Evolutionary conservation across 768 basidiomycete genomes (phyloP).

Genomic region (Lactifluus hygrophoroides): DNA sequence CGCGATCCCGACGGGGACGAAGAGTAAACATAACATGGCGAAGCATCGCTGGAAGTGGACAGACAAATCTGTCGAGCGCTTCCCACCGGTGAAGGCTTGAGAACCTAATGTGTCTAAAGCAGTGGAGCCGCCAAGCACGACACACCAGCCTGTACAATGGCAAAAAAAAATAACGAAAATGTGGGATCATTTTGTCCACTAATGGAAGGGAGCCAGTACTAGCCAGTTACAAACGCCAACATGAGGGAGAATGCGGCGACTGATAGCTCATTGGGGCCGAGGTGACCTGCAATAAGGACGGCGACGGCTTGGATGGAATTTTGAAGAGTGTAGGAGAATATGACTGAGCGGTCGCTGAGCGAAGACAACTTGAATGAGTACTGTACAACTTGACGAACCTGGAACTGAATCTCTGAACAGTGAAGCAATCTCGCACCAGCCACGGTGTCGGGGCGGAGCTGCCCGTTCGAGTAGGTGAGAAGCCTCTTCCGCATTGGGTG

Average conservation of each 20-base stretch:
- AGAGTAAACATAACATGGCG: slow-evolving; percentile 51
- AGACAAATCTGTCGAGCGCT: slow-evolving; percentile 52
- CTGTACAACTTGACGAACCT: too few species aligned
- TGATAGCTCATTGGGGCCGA: slow-evolving; percentile 63
- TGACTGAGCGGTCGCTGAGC: too few species aligned
- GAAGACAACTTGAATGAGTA: too few species aligned
- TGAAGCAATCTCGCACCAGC: slow-evolving; percentile 14
- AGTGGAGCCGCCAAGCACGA: slow-evolving; percentile 72
- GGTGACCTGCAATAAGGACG: slow-evolving; percentile 53
- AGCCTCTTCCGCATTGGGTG: neutral
- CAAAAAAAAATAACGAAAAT: slow-evolving; percentile 17
- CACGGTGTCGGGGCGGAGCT: slow-evolving; percentile 12
- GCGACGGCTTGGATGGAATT: slow-evolving; percentile 65
- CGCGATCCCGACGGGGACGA: slow-evolving; percentile 51
- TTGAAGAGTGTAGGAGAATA: slow-evolving; percentile 62
- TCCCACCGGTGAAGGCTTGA: slow-evolving; percentile 63
- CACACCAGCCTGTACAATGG: slow-evolving; percentile 52
- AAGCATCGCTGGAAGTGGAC: slow-evolving; percentile 66
- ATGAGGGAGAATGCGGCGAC: slow-evolving; percentile 67
- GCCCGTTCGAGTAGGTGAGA: slow-evolving; percentile 12
- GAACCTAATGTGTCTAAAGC: slow-evolving; percentile 73
- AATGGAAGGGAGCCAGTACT: slow-evolving; percentile 33
- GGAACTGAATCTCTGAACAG: slow-evolving; percentile 18
- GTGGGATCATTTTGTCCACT: slow-evolving; percentile 41
- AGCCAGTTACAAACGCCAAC: slow-evolving; percentile 72